These are phyloP conservation scores for Penicillium sumatraense DNA, from an alignment of 2,329 filamentous ascomycete genomes.

Conservation along the genomic window DNA sequence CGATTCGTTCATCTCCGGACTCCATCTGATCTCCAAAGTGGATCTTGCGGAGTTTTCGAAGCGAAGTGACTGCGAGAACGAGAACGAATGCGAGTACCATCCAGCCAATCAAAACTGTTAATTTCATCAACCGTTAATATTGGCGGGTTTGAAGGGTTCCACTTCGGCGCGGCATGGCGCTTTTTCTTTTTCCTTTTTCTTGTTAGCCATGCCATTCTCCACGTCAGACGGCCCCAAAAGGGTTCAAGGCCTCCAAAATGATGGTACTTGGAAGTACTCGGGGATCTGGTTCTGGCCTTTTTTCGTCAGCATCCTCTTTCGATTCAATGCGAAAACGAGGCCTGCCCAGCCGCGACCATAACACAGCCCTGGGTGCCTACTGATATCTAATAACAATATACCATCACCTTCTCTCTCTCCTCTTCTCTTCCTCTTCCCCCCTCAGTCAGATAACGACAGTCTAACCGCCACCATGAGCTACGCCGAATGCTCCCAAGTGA, in stretches of 20 bases:
- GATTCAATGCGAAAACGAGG: neutral
- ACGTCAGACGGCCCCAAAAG: constrained; percentile 3
- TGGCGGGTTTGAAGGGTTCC: no score
- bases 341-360: no score
- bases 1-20: constrained; percentile 2
- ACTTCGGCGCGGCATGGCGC: constrained; percentile 4
- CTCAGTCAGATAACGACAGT: neutral
- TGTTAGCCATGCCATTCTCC: neutral
- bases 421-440: neutral
- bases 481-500: constrained; percentile 40
- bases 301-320: neutral
- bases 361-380: no score
- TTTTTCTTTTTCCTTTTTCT: constrained; percentile 1
- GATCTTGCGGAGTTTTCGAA: constrained; percentile 15
- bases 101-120: constrained; percentile 10
- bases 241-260: neutral
- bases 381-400: no score
- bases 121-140: neutral
- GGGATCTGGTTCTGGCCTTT: no score
- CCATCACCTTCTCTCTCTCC: neutral
- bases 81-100: constrained; percentile 21
- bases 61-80: constrained; percentile 28
- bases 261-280: no score
- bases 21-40: constrained; percentile 14
- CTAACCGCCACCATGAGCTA: constrained; percentile 21